A percentile compares a stretch with the other conserved stretches of the same genome.
phyloP scores from a whole-genome alignment of 805 yeast species.

The Tetrapisispora pingtungensis region DNA sequence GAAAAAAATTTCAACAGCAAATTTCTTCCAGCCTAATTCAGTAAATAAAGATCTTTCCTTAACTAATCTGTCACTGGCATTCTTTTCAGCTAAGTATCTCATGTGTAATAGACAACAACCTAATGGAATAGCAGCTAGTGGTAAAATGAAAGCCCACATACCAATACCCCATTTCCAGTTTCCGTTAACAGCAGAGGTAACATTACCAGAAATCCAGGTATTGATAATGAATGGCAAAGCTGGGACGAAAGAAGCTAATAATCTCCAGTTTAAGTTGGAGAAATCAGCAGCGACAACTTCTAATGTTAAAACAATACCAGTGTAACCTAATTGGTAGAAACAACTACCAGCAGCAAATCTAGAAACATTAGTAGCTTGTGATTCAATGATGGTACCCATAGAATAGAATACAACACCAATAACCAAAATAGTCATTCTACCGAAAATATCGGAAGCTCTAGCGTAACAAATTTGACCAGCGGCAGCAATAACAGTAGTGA shows the following conservation, averaged over 20 bases:
- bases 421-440: slow-evolving; percentile 39
- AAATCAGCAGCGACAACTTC: slow-evolving; percentile 52
- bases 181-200: slow-evolving; percentile 31
- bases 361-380: slow-evolving; percentile 41
- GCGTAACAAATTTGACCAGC: slow-evolving; percentile 50
- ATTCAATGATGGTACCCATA: slow-evolving; percentile 46
- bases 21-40: slow-evolving; percentile 12
- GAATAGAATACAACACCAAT: slow-evolving; percentile 39
- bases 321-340: slow-evolving; percentile 39
- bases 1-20: slow-evolving; percentile 33
- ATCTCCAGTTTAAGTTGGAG: slow-evolving; percentile 56
- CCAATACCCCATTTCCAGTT: slow-evolving; percentile 48
- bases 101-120: slow-evolving; percentile 37
- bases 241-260: slow-evolving; percentile 49
- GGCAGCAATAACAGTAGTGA: slow-evolving; percentile 47
- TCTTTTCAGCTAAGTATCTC: slow-evolving; percentile 36
- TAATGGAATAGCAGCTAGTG: slow-evolving; percentile 42
- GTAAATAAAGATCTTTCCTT: slow-evolving; percentile 18
- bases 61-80: slow-evolving; percentile 28
- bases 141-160: slow-evolving; percentile 52
- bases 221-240: slow-evolving; percentile 60
- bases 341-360: slow-evolving; percentile 49
- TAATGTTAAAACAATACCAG: slow-evolving; percentile 45
- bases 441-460: slow-evolving; percentile 46
- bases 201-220: slow-evolving; percentile 59